phyloP scores from a whole-genome alignment of 176 grass and related monocot species.

The Lolium perenne region DNA sequence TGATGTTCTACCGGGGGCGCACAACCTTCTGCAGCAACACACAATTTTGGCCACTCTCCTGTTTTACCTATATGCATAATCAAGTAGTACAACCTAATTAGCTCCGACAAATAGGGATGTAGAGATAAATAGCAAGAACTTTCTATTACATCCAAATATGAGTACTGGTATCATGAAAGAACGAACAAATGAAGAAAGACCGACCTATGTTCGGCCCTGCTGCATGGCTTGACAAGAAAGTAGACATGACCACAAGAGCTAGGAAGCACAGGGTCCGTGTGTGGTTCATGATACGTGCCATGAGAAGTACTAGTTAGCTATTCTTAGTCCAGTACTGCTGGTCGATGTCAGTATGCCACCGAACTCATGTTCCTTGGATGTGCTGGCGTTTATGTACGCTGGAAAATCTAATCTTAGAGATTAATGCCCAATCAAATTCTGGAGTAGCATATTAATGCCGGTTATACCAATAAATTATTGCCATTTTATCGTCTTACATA shows the following conservation, averaged over 20 bases:
- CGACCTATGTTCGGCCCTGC: not conserved
- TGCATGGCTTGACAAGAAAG: not conserved
- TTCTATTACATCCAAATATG: too few species aligned
- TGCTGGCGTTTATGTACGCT: not conserved
- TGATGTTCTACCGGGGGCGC: not conserved
- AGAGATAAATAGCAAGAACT: too few species aligned
- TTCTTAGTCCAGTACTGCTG: not conserved
- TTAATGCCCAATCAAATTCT: not conserved
- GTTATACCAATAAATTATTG: not conserved
- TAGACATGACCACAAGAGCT: not conserved
- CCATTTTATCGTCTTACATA: too few species aligned
- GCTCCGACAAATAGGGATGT: too few species aligned
- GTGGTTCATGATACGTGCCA: not conserved
- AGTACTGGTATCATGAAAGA: not conserved
- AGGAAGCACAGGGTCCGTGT: not conserved
- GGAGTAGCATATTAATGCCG: not conserved
- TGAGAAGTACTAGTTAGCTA: not conserved
- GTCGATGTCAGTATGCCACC: not conserved
- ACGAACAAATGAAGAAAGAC: not conserved
- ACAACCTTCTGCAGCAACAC: not conserved
- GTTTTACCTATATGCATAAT: not conserved
- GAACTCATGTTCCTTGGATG: not conserved
- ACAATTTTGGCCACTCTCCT: not conserved
- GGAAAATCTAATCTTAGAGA: not conserved
- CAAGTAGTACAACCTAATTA: not conserved